These are phyloP conservation scores for Serendipita indica DNA, from an alignment of 768 basidiomycete species.

Conservation along the genomic window DNA sequence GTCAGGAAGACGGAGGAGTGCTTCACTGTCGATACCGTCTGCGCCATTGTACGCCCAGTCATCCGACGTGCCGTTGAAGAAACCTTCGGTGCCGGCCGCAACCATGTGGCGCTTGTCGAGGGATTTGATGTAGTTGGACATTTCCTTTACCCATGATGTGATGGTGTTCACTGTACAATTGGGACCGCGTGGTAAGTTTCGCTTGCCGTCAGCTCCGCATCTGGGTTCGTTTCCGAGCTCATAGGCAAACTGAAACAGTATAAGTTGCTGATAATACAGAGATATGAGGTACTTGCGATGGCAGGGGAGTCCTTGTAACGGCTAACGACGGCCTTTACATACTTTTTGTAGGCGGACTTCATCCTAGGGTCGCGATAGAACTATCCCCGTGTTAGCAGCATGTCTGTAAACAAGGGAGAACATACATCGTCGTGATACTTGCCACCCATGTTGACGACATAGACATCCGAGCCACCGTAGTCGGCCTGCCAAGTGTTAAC, in stretches of 20 bases:
- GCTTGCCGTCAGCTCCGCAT: constrained; percentile 15
- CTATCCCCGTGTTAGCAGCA: not conserved
- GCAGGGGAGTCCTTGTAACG: constrained; percentile 13
- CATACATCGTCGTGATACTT: constrained; percentile 15
- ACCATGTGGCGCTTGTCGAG: constrained; percentile 16
- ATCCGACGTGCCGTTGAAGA: constrained; percentile 13
- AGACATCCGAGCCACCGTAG: constrained; percentile 15
- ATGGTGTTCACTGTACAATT: constrained; percentile 15
- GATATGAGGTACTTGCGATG: not conserved
- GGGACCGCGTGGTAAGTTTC: constrained; percentile 15
- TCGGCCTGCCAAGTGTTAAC: not conserved
- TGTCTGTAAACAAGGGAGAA: not conserved
- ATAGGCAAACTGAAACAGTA: not conserved
- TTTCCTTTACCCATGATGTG: constrained; percentile 14
- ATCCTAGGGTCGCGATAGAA: constrained; percentile 15
- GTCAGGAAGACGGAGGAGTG: not conserved
- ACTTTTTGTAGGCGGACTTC: constrained; percentile 15
- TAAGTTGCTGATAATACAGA: not conserved
- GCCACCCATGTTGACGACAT: constrained; percentile 13
- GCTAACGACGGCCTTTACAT: constrained; percentile 14
- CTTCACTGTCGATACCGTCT: constrained; percentile 14
- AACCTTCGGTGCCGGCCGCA: constrained; percentile 16
- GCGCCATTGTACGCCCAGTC: constrained; percentile 14
- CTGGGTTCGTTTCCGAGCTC: constrained; percentile 13
- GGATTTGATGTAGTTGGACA: constrained; percentile 16